These are phyloP conservation scores for Diaporthe eres DNA, from an alignment of 2,329 filamentous ascomycete species.

Conservation along the genomic window DNA sequence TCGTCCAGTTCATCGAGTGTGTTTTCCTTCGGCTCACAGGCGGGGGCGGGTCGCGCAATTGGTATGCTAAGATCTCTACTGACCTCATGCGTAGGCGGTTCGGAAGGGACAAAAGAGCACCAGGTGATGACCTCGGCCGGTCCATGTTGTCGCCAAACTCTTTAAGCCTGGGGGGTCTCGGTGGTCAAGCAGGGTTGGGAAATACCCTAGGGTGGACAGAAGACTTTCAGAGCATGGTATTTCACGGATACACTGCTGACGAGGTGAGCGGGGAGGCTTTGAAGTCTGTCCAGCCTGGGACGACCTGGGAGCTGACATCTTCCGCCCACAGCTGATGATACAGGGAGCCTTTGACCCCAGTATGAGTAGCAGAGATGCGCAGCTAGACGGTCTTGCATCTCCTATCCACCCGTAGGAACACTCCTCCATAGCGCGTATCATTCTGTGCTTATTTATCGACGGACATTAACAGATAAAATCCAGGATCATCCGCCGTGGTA, in stretches of 20 bases:
- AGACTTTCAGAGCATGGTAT: not conserved
- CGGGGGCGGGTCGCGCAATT: not conserved
- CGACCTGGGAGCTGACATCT: not conserved
- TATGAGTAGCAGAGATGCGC: not conserved
- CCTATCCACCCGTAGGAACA: constrained; percentile 7
- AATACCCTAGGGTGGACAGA: not conserved
- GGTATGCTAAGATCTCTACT: not conserved
- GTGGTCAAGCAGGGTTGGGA: too few species aligned
- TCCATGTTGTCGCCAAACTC: constrained; percentile 12
- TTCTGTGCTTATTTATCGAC: too few species aligned
- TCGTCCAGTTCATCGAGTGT: not conserved
- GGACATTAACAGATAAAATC: not conserved
- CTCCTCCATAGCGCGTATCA: too few species aligned
- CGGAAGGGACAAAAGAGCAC: not conserved
- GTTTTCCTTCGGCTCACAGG: not conserved
- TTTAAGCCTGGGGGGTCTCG: not conserved
- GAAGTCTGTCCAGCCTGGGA: not conserved
- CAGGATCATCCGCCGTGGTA: not conserved
- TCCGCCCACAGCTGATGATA: not conserved
- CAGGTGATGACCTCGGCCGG: not conserved
- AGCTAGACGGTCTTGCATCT: not conserved
- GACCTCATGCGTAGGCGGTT: not conserved
- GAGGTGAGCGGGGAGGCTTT: not conserved
- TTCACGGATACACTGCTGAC: constrained; percentile 7
- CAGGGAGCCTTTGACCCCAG: constrained; percentile 15